A percentile compares a stretch with the other conserved stretches of the same genome.
Conservation (phyloP, 352 stramenopile genomes). For the Globisporangium emineosum region DNA sequence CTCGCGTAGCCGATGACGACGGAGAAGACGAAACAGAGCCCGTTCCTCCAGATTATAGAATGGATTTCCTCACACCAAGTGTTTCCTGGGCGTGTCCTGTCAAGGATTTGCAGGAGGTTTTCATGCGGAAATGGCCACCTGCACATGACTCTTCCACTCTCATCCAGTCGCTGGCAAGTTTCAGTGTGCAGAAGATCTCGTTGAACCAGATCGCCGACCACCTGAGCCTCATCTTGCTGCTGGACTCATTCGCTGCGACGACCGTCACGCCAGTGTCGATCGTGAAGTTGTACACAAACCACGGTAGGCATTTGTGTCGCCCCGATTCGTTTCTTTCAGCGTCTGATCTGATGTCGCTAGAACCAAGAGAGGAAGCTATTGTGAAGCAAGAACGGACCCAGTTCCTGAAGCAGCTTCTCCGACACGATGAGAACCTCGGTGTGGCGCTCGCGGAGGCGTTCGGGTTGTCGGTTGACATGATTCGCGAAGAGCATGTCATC, state of each 20-base stretch:
- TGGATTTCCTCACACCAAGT: conserved; percentile 42
- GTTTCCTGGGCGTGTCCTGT: conserved; percentile 48
- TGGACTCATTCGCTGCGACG: conserved; percentile 78
- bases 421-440: conserved; percentile 56
- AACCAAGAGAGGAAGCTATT: conserved; percentile 23
- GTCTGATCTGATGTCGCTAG: background rate
- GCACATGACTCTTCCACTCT: conserved; percentile 43
- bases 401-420: conserved; percentile 72
- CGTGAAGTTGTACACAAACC: conserved; percentile 54
- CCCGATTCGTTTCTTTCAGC: conserved; percentile 49
- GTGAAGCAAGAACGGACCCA: conserved; percentile 48
- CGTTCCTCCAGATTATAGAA: conserved; percentile 26
- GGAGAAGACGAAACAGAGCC: conserved; percentile 18
- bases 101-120: conserved; percentile 43
- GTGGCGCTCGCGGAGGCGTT: conserved; percentile 77
- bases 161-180: conserved; percentile 39
- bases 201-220: conserved; percentile 49
- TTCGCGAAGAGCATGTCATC: conserved; percentile 77
- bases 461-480: conserved; percentile 58
- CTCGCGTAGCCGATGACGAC: conserved; percentile 12
- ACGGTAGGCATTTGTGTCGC: conserved; percentile 49
- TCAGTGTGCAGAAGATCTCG: conserved; percentile 39
- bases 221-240: conserved; percentile 69
- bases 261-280: conserved; percentile 68
- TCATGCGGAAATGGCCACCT: conserved; percentile 56